Evolutionary conservation across 169 alveolate genomes (phyloP).

Genomic region (Besnoitia besnoiti): DNA sequence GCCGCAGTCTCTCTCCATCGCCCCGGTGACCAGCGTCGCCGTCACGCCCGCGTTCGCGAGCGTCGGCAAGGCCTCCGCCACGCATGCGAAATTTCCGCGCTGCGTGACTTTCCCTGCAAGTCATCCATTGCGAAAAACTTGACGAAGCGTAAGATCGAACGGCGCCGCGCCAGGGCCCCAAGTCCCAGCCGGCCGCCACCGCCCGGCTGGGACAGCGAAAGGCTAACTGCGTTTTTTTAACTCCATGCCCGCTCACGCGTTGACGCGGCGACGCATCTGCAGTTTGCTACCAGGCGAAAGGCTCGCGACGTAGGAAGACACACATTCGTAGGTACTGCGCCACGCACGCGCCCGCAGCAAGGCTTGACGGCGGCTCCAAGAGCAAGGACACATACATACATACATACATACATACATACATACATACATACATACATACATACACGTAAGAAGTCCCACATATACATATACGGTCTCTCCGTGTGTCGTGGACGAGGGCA

Average conservation of each 20-base stretch:
- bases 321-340: neutral
- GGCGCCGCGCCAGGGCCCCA: no score
- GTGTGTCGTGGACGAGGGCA: neutral
- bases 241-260: neutral
- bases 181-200: no score
- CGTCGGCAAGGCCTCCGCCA: slow-evolving; percentile 74
- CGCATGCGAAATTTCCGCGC: slow-evolving; percentile 83
- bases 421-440: neutral
- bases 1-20: slow-evolving; percentile 87
- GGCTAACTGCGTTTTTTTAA: no score
- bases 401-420: neutral
- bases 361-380: no score
- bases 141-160: no score
- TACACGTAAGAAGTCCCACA: neutral
- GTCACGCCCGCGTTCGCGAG: slow-evolving; percentile 80
- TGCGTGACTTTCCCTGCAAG: slow-evolving; percentile 65
- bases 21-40: slow-evolving; percentile 85
- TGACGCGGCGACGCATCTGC: neutral
- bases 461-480: neutral
- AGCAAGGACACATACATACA: neutral
- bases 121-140: no score
- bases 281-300: neutral
- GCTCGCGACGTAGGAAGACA: neutral
- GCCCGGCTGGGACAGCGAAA: no score
- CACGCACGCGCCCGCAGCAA: no score